These are phyloP conservation scores for Lactarius pseudohatsudake DNA, from an alignment of 768 basidiomycete species.

Conservation along the genomic window DNA sequence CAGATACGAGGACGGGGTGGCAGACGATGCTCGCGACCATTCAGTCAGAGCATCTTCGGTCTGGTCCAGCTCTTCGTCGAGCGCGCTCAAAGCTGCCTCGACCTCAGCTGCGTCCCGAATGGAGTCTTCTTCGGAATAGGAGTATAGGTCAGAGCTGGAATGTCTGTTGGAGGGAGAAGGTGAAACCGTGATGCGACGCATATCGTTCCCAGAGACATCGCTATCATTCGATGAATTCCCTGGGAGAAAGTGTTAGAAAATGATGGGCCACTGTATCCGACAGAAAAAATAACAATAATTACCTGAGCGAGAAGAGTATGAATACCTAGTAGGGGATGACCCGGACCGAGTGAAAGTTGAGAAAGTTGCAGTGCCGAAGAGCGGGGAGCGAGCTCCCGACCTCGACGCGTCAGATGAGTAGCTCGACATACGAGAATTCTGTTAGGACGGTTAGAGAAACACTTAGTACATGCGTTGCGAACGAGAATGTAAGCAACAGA, in stretches of 20 bases:
- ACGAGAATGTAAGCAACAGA: not conserved
- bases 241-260: constrained; percentile 15
- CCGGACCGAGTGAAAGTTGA: constrained; percentile 52
- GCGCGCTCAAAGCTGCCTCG: constrained; percentile 60
- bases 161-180: constrained; percentile 26
- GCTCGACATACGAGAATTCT: constrained; percentile 38
- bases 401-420: constrained; percentile 37
- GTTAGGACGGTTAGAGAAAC: constrained; percentile 13
- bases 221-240: constrained; percentile 27
- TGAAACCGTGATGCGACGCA: constrained; percentile 31
- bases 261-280: not conserved
- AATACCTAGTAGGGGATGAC: constrained; percentile 56
- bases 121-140: constrained; percentile 57
- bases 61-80: constrained; percentile 67
- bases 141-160: constrained; percentile 26
- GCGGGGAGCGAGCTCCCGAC: constrained; percentile 53
- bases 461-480: constrained; percentile 34
- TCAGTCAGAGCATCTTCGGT: constrained; percentile 64
- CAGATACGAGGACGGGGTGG: constrained; percentile 39
- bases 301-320: constrained; percentile 59
- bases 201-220: constrained; percentile 27
- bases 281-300: not conserved
- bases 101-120: constrained; percentile 53
- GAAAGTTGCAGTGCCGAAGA: constrained; percentile 59
- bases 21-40: constrained; percentile 53